phyloP scores from a whole-genome alignment of 345 rosid species.

The Gynandropsis gynandra region DNA sequence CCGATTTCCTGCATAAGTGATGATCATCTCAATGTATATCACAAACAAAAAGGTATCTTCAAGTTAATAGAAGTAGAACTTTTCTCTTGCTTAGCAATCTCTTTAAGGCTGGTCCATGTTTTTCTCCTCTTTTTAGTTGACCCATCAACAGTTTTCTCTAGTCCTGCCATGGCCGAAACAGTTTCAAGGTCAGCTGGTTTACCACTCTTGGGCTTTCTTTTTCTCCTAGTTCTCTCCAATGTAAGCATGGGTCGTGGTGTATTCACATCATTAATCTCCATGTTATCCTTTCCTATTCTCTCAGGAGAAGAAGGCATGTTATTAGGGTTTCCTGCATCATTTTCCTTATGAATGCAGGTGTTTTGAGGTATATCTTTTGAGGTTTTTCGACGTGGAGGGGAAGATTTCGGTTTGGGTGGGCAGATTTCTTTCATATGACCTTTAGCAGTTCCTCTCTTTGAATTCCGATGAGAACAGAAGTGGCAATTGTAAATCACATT shows the following conservation, averaged over 20 bases:
- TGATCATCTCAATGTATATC: slow-evolving; percentile 5
- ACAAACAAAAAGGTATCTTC: slow-evolving; percentile 30
- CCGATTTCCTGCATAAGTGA: too few species aligned
- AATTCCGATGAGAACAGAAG: slow-evolving; percentile 47
- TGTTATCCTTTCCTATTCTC: too few species aligned
- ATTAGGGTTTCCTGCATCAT: neutral
- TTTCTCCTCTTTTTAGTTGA: slow-evolving; percentile 47
- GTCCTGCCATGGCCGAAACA: too few species aligned
- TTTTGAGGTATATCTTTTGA: slow-evolving; percentile 24
- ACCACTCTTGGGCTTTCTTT: slow-evolving; percentile 23
- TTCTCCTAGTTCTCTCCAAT: slow-evolving; percentile 24
- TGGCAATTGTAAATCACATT: slow-evolving; percentile 60
- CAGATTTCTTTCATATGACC: slow-evolving; percentile 27
- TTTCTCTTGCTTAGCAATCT: slow-evolving; percentile 30
- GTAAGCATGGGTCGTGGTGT: slow-evolving; percentile 6
- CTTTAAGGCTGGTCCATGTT: slow-evolving; percentile 45
- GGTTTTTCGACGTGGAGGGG: slow-evolving; percentile 4
- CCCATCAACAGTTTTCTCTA: slow-evolving; percentile 17
- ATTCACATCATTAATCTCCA: too few species aligned
- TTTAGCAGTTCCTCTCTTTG: slow-evolving; percentile 21
- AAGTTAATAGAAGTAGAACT: slow-evolving; percentile 16
- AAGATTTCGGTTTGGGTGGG: slow-evolving; percentile 13
- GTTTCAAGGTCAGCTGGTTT: slow-evolving; percentile 30
- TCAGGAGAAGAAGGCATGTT: neutral
- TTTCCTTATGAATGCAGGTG: slow-evolving; percentile 35